Evolutionary conservation across 306 rosid species (phyloP), one percentile per base, ranked within the genome.

Genomic region (Hippophae rhamnoides): DNA sequence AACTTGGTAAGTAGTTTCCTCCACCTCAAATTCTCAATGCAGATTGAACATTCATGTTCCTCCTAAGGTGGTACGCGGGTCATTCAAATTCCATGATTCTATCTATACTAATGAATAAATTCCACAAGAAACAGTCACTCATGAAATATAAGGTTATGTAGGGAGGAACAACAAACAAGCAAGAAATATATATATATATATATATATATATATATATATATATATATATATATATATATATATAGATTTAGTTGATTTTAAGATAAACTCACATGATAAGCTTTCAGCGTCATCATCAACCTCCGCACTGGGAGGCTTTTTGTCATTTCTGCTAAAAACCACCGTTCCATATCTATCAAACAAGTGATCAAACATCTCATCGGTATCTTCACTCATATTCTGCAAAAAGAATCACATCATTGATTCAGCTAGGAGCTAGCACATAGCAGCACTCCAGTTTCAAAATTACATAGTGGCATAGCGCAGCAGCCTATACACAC

Each of bases 251-350:
- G 7, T 7, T 49, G n/a, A 11, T 8, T 41, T 4, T 18, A 57
- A 64, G 60, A 68, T 61, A 27, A 66, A 60, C 95, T 81, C 81
- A 87, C 98, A 92, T 58, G 96, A 85, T 56, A 92, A 79, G 84
- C 95, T 85, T 71, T 92, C 96, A 1, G 98, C 80, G 64, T 92
- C 98, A 64, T 90, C 96, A 53, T 92, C 96, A 52, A 87, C 62
- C 76, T 92, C 98, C 55, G 74, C 89, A 49, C 66, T 78, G 8
- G 76, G 81, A 71, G 83, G 76, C 72, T 81, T 87, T 69, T 64
- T 74, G 68, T 81, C 95, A 7, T 60, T 73, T 46, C 93, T 83
- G 43, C 71, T 76, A 73, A 66, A 92, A 42, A 92, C 95, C 56
- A 92, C 96, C 69, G 83, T 84, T 46, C 98, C 98, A 62, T 83